phyloP scores from a whole-genome alignment of 2,329 filamentous ascomycete species.

The Dendrostoma leiphaemia region DNA sequence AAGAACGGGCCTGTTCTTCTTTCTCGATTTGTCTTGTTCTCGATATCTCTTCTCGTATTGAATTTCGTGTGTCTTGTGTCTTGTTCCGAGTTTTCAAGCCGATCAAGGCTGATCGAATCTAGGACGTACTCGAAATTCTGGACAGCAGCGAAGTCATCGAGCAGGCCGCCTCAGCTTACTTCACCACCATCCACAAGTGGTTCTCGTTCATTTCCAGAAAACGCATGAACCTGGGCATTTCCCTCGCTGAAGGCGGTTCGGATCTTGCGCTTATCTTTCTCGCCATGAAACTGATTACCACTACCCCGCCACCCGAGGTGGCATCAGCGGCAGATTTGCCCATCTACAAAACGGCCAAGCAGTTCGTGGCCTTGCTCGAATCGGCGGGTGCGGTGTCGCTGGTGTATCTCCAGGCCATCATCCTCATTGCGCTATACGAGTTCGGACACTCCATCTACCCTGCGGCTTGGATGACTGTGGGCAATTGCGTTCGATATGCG shows the following conservation, averaged over 20 bases:
- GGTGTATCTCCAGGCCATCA: conserved; percentile 41
- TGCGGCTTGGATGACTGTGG: conserved; percentile 46
- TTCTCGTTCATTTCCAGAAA: conserved; percentile 48
- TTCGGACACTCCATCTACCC: conserved; percentile 49
- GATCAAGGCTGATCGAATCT: not conserved
- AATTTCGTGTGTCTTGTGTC: not conserved
- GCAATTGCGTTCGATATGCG: conserved; percentile 41
- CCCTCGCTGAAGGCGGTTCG: conserved; percentile 40
- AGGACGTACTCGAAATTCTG: conserved; percentile 39
- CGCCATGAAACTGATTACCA: conserved; percentile 45
- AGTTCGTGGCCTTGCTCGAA: conserved; percentile 40
- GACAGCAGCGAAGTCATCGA: conserved; percentile 36
- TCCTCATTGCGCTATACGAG: conserved; percentile 47
- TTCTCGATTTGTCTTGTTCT: too few relatives aligned
- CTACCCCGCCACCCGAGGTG: conserved; percentile 33
- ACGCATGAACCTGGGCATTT: conserved; percentile 39
- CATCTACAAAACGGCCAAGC: conserved; percentile 42
- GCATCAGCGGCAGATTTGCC: conserved; percentile 31
- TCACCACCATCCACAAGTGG: conserved; percentile 43
- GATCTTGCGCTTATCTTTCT: conserved; percentile 46
- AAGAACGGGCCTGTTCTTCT: too few relatives aligned
- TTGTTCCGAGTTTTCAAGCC: not conserved
- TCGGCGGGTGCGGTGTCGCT: conserved; percentile 39
- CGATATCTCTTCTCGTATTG: not conserved
- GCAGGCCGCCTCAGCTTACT: conserved; percentile 38